Evolutionary conservation across 2,329 filamentous ascomycete species (phyloP).

Genomic region (Penicillium brevicompactum): DNA sequence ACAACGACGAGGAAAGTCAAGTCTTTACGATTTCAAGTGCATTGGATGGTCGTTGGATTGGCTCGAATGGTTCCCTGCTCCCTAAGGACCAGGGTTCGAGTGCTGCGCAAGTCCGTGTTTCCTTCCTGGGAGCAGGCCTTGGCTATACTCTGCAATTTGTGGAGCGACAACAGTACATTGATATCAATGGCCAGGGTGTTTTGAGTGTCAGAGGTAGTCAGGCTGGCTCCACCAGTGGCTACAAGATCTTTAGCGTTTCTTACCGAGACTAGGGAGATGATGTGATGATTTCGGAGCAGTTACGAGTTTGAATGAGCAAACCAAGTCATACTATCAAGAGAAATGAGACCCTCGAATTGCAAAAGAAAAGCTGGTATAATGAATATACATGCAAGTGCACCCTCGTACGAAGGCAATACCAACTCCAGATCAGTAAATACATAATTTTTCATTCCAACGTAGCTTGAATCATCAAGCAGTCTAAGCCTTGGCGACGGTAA

Average conservation of each 20-base stretch:
- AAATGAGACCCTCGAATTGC: no score
- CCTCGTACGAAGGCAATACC: no score
- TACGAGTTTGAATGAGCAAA: background rate
- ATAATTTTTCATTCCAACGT: no score
- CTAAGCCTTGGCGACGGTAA: conserved; percentile 23
- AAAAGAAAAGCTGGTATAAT: no score
- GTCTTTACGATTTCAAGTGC: conserved; percentile 47
- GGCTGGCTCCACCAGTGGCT: conserved; percentile 16
- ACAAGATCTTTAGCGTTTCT: conserved; percentile 36
- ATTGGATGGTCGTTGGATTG: conserved; percentile 44
- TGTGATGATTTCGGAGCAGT: background rate
- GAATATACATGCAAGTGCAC: no score
- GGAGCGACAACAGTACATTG: conserved; percentile 23
- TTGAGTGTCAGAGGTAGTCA: conserved; percentile 5
- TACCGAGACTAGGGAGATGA: conserved; percentile 25
- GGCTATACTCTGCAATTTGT: conserved; percentile 38
- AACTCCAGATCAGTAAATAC: no score
- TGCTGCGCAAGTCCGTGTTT: conserved; percentile 35
- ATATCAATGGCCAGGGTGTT: conserved; percentile 13
- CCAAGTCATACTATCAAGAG: no score
- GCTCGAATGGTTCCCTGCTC: conserved; percentile 23
- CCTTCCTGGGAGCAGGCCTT: conserved; percentile 38
- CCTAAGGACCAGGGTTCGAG: conserved; percentile 10
- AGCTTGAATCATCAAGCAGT: background rate
- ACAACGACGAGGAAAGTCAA: conserved; percentile 31